phyloP scores from a whole-genome alignment of 73 alveolate genomes.

The Paramecium sonneborni region DNA sequence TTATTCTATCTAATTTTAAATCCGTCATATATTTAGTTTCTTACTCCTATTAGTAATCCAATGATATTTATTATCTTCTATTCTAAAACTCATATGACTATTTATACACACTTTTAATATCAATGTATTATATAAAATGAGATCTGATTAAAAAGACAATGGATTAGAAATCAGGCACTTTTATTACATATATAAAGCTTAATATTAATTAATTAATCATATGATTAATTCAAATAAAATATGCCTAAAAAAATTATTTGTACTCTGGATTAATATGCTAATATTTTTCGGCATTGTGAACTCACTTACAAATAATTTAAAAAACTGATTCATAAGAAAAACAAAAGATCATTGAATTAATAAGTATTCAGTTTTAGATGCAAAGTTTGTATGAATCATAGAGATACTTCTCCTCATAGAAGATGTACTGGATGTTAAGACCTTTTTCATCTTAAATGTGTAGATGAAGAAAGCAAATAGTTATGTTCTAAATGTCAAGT shows the following conservation, averaged over 20 bases:
- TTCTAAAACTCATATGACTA: too few relatives aligned
- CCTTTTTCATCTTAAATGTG: conserved; percentile 9
- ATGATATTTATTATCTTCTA: too few relatives aligned
- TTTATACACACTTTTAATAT: too few relatives aligned
- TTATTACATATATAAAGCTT: too few relatives aligned
- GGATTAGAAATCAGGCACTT: too few relatives aligned
- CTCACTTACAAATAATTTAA: not conserved
- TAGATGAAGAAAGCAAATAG: not conserved
- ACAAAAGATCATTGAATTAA: not conserved
- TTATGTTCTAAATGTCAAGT: not conserved
- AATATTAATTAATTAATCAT: not conserved
- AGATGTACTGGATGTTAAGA: conserved; percentile 37
- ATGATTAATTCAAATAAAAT: not conserved
- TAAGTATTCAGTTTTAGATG: conserved; percentile 7
- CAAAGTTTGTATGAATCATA: conserved; percentile 21
- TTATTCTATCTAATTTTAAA: too few relatives aligned
- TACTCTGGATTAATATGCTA: conserved; percentile 28
- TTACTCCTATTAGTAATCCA: too few relatives aligned
- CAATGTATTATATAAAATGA: too few relatives aligned
- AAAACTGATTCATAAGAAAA: not conserved
- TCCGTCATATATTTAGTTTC: too few relatives aligned
- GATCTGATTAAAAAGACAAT: too few relatives aligned
- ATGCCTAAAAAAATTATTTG: conserved; percentile 20
- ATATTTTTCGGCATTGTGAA: not conserved
- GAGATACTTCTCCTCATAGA: not conserved